Evolutionary conservation across 106 monocot species (phyloP), one percentile per base, ranked within the genome.

Genomic region (Apostasia ramifera): DNA sequence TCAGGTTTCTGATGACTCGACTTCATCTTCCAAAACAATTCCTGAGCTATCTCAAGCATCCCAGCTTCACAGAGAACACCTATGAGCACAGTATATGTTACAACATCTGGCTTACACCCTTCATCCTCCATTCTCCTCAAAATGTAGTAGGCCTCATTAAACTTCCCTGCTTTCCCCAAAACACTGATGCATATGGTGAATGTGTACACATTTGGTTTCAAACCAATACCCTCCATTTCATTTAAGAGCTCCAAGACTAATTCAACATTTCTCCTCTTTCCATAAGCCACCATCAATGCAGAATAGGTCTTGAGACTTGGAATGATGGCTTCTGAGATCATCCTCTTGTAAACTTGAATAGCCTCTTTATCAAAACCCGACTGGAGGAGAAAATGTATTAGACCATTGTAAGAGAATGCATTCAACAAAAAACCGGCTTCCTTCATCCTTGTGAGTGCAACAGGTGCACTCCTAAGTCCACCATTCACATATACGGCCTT

Each of bases 291-390:
- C 87, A 98, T 90, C 7, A 98, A 81, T 0, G 92, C 82, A 37
- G 97, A 90, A 54, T 93, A 98, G 7, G 97, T 93, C 76, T 90
- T 92, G 55, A 90, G 57, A 71, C 87, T 98, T 10, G 97, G 97
- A 42, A 64, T 74, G 4, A 86, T 63, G 13, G 83, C 84, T 66
- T 98, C 92, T 42, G 57, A 60, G 7, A 90, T 72, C 89, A 98
- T 92, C 55, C 66, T 68, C 69, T 71, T 77, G 62, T 98, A 98
- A 50, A 90, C 87, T 12, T 89, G 81, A 63, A 92, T 40, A 0
- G 87, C 97, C 70, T 92, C 85, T 61, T 52, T 59, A 59, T 41
- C 62, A 67, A 81, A 83, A 0, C 85, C 87, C 38, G 82, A 85
- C 53, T 80, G 78, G 6, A 98, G 74, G n/a, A 98, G 78, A 66